Base-by-base conservation (phyloP, 1,284 basidiomycete species). In the Boletus smithii region DNA sequence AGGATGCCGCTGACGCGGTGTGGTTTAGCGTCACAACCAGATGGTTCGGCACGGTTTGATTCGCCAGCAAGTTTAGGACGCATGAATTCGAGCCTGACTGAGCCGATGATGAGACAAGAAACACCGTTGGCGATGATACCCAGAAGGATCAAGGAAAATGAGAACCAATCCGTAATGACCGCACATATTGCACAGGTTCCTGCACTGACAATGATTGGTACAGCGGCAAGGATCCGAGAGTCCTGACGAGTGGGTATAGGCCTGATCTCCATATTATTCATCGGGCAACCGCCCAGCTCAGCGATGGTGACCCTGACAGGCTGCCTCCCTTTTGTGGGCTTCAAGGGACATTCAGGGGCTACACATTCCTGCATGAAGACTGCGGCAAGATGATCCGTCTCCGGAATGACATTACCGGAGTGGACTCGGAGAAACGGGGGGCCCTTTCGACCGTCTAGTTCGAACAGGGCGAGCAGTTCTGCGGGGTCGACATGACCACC, bases 101-200 rank as follows among this genome's bases (percentile, higher is more conserved):
- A 61, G 6, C 63, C 63, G 27, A 64, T 57, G 16, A 54, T 34
- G 23, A 53, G 32, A 42, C 53, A 61, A 14, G 62, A 48, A 8
- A 64, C 10, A 3, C 62, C 63, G 22, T 50, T 61, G 13, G 59
- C 48, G 4, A 66, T 3, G 20, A 66, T 61, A 8, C 62, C 63
- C 13, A 62, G 35, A 10, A 65, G 48, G 29, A 66, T 64, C 54
- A 62, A 40, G 7, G 55, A 48, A 44, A 59, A 64, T 3, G 51
- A 50, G 33, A 44, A 61, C 62, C 62, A 64, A 22, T 64, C 62
- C 8, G 14, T 6, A 17, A 48, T 42, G n/a, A 55, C 14, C 1
- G 42, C 64, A 24, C 60, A 61, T 14, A 43, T 32, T 11, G 41
- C 34, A 40, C 59, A 56, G 1, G 64, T 40, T 8, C 42, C 50